Evolutionary conservation across 345 rosid genomes (phyloP).

Genomic region (Melastoma malabathricum): DNA sequence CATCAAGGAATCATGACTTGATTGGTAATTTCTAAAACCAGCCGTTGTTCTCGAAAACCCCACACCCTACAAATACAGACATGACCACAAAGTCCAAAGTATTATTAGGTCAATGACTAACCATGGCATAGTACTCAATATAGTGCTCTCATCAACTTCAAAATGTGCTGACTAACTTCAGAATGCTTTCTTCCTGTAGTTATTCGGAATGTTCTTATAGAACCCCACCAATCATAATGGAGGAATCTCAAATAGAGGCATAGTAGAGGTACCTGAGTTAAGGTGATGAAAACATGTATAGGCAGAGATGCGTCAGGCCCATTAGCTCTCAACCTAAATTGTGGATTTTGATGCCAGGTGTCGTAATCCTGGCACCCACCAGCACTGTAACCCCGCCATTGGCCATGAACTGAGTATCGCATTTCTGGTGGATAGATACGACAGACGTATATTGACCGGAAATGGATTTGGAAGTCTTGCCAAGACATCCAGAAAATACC

Average conservation of each 20-base stretch:
- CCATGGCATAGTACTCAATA: background rate
- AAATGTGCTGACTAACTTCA: too few species aligned
- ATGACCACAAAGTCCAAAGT: conserved; percentile 2
- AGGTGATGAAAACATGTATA: conserved; percentile 84
- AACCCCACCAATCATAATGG: too few species aligned
- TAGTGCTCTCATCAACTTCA: too few species aligned
- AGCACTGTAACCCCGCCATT: conserved; percentile 95
- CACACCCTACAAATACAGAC: conserved; percentile 54
- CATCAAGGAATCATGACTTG: conserved; percentile 87
- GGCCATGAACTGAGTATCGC: conserved; percentile 94
- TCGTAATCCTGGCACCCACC: conserved; percentile 99
- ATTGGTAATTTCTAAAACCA: conserved; percentile 89
- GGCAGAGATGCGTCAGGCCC: conserved; percentile 87
- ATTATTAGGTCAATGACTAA: background rate
- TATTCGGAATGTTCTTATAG: too few species aligned
- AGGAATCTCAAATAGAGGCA: too few species aligned
- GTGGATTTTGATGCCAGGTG: conserved; percentile 99
- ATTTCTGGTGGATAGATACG: conserved; percentile 96
- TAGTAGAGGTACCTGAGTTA: conserved; percentile 62
- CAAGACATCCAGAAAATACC: conserved; percentile 99
- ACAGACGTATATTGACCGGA: conserved; percentile 95
- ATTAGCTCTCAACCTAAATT: conserved; percentile 77
- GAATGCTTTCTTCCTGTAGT: too few species aligned
- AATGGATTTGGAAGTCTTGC: conserved; percentile 99
- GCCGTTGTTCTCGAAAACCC: conserved; percentile 92